phyloP scores from a whole-genome alignment of 352 stramenopile species.

The Phytophthora tentaculata region DNA sequence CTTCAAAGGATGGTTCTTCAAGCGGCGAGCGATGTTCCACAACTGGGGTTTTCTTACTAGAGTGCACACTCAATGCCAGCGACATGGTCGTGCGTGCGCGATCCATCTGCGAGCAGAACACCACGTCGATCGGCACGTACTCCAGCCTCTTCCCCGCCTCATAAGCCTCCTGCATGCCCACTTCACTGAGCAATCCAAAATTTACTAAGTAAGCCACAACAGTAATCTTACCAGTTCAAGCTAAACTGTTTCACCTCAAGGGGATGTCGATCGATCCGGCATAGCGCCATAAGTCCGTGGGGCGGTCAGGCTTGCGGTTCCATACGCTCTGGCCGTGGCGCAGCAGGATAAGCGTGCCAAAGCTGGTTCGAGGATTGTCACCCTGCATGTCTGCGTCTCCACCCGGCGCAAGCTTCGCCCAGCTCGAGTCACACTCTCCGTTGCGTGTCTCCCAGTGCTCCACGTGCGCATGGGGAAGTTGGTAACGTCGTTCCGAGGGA shows the following conservation, averaged over 20 bases:
- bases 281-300: conserved; percentile 82
- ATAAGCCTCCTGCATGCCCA: conserved; percentile 85
- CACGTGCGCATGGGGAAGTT: conserved; percentile 75
- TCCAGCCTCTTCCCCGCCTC: conserved; percentile 79
- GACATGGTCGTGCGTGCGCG: conserved; percentile 79
- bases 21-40: conserved; percentile 79
- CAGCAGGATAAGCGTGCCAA: conserved; percentile 81
- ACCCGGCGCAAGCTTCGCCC: conserved; percentile 55
- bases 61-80: conserved; percentile 79
- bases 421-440: conserved; percentile 62
- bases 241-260: conserved; percentile 41
- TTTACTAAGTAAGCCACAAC: not conserved
- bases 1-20: conserved; percentile 67
- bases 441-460: conserved; percentile 71
- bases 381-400: conserved; percentile 9
- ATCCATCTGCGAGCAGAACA: conserved; percentile 90
- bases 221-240: not conserved
- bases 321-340: conserved; percentile 88
- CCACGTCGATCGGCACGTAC: conserved; percentile 80
- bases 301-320: conserved; percentile 81
- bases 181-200: conserved; percentile 45
- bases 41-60: conserved; percentile 83
- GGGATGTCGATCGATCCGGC: conserved; percentile 86
- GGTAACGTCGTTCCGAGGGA: conserved; percentile 65
- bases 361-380: conserved; percentile 54